phyloP scores from a whole-genome alignment of 2,329 filamentous ascomycete species.

The Grosmannia huntii region DNA sequence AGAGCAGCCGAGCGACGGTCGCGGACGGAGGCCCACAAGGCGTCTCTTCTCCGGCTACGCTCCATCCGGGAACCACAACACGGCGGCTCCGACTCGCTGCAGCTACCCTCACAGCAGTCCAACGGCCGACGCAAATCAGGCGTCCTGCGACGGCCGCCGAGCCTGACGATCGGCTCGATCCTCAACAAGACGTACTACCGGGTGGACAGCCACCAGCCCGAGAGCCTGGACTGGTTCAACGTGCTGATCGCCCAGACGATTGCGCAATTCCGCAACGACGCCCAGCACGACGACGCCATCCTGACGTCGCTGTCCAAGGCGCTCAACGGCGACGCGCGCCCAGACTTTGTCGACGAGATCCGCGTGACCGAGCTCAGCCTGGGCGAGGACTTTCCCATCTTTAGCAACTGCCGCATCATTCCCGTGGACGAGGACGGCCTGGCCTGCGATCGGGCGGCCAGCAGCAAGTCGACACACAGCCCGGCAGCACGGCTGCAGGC shows the following conservation, averaged over 20 bases:
- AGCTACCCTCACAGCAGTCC: constrained; percentile 14
- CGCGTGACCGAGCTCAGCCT: constrained; percentile 85
- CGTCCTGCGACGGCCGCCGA: constrained; percentile 58
- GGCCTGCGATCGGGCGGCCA: constrained; percentile 25
- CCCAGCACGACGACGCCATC: constrained; percentile 82
- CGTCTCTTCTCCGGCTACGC: constrained; percentile 54
- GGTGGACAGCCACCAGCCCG: constrained; percentile 86
- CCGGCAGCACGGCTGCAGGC: constrained; percentile 65
- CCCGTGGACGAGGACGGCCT: constrained; percentile 72
- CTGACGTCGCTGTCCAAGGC: constrained; percentile 72
- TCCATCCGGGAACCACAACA: constrained; percentile 26
- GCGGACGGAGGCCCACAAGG: constrained; percentile 62
- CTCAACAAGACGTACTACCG: constrained; percentile 97
- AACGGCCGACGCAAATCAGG: constrained; percentile 38
- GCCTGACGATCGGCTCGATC: constrained; percentile 83
- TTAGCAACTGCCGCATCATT: constrained; percentile 94
- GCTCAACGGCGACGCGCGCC: constrained; percentile 75
- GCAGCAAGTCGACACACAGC: neutral
- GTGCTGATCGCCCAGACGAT: constrained; percentile 94
- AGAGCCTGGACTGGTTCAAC: constrained; percentile 98
- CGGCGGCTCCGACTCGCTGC: too few relatives aligned
- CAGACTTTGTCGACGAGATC: constrained; percentile 88
- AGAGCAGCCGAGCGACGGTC: constrained; percentile 63
- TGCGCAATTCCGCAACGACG: constrained; percentile 85
- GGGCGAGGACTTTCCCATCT: constrained; percentile 95